Base-by-base conservation (phyloP, 1,284 basidiomycete species). In the Cutaneotrichosporon sp. region DNA sequence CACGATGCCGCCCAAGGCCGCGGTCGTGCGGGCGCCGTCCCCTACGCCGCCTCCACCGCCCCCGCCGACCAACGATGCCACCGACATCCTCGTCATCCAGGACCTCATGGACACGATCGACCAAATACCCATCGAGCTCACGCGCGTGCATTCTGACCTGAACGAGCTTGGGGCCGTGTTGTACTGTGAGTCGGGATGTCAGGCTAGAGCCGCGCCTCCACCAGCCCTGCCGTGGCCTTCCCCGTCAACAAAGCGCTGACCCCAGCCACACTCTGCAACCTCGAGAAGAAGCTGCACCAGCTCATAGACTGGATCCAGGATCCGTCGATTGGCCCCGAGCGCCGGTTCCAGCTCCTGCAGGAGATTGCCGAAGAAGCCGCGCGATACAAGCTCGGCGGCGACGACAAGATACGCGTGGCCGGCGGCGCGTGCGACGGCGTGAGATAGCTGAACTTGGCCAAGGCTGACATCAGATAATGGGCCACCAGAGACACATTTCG, bases 321-420 rank as follows among this genome's bases (percentile, higher is more conserved):
- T 63, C 80, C 83, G 50, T 69, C 76, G 1, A 78, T 80, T 38
- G 78, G 83, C 8, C 88, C 89, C 58, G 84, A 87, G 55, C 83
- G 90, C 63, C 83, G 92, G 37, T 84, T 97, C 49, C 83, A 85
- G 77, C 83, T 93, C 26, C 83, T 99, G 56, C 83, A 85, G 56
- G 90, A 96, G 71, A 91, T 97, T 65, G 90, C 92, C 10, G 92
- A 97, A 58, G 93, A 97, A 74, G 90, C 92, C 0, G 79, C 82
- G 38, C 82, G 88, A 45, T 89, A 97, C 77, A 92, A 92, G 74
- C 83, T 93, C 55, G 96, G 96, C 37, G 90, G 89, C 41, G 96
- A 98, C 73, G 94, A 99, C 83, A 98, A 98, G 80, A 97, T 98
- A 71, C 84, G 93, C 66, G 92, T 97, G 54, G 92, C 92, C 10